A percentile compares a stretch with the other conserved stretches of the same genome.
These are phyloP conservation scores for Beauveria australis DNA, from an alignment of 2,329 filamentous ascomycete genomes.

Conservation along the genomic window DNA sequence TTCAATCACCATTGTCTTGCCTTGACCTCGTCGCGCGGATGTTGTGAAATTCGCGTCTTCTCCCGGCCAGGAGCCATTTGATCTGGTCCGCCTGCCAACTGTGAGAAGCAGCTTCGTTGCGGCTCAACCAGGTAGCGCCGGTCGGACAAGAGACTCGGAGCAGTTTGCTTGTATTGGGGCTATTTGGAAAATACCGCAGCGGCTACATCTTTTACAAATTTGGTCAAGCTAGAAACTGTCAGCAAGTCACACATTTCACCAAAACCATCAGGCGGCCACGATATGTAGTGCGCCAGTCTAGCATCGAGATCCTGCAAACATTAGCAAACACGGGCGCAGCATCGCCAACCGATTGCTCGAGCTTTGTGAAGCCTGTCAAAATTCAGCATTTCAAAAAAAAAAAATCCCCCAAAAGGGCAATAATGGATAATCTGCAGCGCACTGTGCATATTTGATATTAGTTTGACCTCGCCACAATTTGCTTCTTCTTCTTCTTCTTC, in stretches of 20 bases:
- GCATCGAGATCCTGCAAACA: constrained; percentile 1
- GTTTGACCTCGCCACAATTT: not conserved
- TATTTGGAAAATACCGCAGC: no score
- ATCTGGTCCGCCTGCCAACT: no score
- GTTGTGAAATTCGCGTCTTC: no score
- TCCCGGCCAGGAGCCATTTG: no score
- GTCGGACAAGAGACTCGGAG: no score
- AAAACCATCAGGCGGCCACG: not conserved
- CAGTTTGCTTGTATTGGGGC: no score
- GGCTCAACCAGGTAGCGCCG: no score
- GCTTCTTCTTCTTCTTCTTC: not conserved
- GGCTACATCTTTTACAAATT: no score
- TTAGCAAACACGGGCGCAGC: not conserved
- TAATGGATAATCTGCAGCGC: not conserved
- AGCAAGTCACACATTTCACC: not conserved
- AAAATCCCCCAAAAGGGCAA: not conserved
- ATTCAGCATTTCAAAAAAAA: not conserved
- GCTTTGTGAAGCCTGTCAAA: not conserved
- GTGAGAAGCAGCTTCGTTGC: no score
- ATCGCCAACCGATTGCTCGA: not conserved
- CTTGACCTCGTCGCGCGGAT: no score
- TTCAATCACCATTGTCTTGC: no score
- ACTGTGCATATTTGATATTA: constrained; percentile 10
- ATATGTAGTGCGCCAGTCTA: not conserved
- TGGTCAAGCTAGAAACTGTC: no score